Evolutionary conservation across 768 basidiomycete species (phyloP).

Genomic region (Tylopilus plumbeoviolaceoides): DNA sequence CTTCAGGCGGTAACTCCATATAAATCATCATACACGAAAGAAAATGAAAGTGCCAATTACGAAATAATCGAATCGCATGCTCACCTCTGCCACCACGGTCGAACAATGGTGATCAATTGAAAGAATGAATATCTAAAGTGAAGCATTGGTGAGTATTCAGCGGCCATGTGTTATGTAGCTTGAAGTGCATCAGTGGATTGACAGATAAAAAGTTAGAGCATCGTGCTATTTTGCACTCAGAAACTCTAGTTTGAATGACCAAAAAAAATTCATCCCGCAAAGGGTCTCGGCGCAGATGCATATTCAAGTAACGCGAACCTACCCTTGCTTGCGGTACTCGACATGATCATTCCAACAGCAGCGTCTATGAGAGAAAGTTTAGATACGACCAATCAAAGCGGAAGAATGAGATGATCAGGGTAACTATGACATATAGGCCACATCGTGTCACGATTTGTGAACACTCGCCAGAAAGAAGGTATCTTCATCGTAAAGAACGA

Average conservation of each 20-base stretch:
- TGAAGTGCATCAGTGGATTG: conserved; percentile 55
- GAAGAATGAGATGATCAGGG: conserved; percentile 61
- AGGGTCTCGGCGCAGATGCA: too few relatives aligned
- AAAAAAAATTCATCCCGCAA: conserved; percentile 49
- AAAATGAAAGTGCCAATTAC: not conserved
- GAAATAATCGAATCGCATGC: not conserved
- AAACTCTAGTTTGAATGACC: conserved; percentile 90
- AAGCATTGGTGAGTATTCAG: conserved; percentile 1
- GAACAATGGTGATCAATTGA: not conserved
- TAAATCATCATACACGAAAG: conserved; percentile 19
- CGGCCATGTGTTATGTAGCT: not conserved
- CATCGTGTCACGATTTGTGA: conserved; percentile 47
- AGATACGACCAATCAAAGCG: conserved; percentile 1
- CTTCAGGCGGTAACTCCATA: conserved; percentile 89
- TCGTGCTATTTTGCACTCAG: conserved; percentile 65
- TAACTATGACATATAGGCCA: conserved; percentile 83
- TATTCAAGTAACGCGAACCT: conserved; percentile 2
- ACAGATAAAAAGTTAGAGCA: conserved; percentile 63
- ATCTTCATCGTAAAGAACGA: conserved; percentile 48
- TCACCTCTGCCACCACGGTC: conserved; percentile 4
- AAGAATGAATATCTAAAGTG: not conserved
- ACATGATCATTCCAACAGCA: not conserved
- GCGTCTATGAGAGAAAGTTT: conserved; percentile 6
- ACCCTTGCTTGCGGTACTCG: not conserved
- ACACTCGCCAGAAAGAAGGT: conserved; percentile 44